Base-by-base conservation (phyloP, 805 yeast genomes). In the Ogataea kodamae region DNA sequence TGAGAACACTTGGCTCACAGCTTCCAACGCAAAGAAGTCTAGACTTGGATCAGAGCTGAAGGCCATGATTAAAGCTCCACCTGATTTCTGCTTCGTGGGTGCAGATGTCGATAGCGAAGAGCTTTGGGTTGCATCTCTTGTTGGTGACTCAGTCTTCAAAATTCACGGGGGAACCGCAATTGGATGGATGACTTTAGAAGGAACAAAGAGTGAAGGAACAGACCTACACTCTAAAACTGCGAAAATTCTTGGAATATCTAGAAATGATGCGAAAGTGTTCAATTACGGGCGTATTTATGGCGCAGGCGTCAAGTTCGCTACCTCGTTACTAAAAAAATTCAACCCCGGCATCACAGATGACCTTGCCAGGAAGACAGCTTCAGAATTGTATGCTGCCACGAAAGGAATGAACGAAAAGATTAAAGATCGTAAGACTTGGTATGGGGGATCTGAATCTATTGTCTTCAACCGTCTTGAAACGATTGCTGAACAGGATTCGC, bases 21-120 rank as follows among this genome's bases (percentile, higher is more conserved):
- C 98, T 0, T 84, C 96, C 1, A 94, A 94, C 61, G 95, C 96
- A 1, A 92, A 94, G 51, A 65, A 66, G 43, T 74, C 76, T 28
- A 66, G 97, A 41, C 75, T 94, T 27, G 99, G 99, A 0, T 88
- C 97, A 1, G 99, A 92, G 55, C 65, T 94, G 41, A 92, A 94
- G 57, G 77, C 96, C 0, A 76, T 86, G 66, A 68, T 92, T 4
- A 64, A 70, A 37, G 96, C 97, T 0, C 99, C 99, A 0, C 61
- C 70, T 2, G 97, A 97, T 0, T 92, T 89, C 55, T 74, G 75
- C 22, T 84, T 92, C 62, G 95, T 92, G 6, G 99, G 99, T 7
- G 99, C 99, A 0, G 99, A 92, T 65, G 99, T 92, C 6, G 99
- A 92, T 59, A 86, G 96, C 22, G 98, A 92, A 54, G 99, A 92